Evolutionary conservation across 306 rosid genomes (phyloP).

Genomic region (Castanopsis chinensis): DNA sequence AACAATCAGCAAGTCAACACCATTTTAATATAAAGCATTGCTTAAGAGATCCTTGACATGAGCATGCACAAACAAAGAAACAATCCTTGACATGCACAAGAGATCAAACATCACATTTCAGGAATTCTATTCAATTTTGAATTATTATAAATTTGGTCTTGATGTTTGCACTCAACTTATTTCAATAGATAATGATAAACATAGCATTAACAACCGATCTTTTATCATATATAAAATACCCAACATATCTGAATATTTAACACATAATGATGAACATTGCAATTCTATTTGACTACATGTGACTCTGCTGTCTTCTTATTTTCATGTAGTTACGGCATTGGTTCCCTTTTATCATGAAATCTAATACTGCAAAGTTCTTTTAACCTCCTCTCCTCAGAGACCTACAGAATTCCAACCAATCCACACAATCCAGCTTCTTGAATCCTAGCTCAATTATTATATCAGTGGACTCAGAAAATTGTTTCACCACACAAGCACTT

Average conservation of each 20-base stretch:
- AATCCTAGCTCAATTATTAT: neutral
- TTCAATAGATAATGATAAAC: neutral
- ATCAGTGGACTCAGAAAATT: neutral
- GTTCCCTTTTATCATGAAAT: neutral
- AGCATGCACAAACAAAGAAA: constrained; percentile 8
- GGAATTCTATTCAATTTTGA: neutral
- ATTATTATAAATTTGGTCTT: neutral
- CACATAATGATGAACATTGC: neutral
- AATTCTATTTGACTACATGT: neutral
- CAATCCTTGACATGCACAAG: neutral
- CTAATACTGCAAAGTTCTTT: neutral
- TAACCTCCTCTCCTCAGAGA: neutral
- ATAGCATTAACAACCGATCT: neutral
- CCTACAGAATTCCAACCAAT: neutral
- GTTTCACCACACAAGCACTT: neutral
- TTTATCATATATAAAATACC: neutral
- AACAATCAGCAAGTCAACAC: no score
- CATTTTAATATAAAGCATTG: no score
- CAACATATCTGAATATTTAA: neutral
- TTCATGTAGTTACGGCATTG: neutral
- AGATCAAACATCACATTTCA: neutral
- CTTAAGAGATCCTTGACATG: no score
- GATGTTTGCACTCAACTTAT: neutral
- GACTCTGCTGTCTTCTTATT: neutral
- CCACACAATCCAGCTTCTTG: neutral